Evolutionary conservation across 805 yeast genomes (phyloP).

Genomic region (Cyberlindnera mycetangii): DNA sequence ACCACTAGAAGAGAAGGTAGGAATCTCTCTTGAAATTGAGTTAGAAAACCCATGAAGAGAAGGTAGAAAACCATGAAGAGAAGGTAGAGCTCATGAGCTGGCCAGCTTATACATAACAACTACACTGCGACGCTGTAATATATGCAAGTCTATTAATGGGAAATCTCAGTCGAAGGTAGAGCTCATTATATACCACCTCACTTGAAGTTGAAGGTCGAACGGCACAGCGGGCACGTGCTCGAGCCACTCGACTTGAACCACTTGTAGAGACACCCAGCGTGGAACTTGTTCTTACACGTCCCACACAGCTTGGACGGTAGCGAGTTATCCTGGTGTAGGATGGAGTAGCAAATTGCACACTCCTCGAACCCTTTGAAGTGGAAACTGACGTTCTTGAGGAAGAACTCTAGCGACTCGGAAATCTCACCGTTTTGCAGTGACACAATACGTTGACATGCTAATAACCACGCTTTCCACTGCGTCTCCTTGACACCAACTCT

Average conservation of each 20-base stretch:
- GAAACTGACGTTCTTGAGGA: slow-evolving; percentile 63
- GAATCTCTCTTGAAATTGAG: too few relatives aligned
- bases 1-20: too few relatives aligned
- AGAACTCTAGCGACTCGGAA: slow-evolving; percentile 39
- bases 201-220: slow-evolving; percentile 56
- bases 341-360: slow-evolving; percentile 95
- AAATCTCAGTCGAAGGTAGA: background rate
- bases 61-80: too few relatives aligned
- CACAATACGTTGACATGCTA: slow-evolving; percentile 84
- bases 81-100: too few relatives aligned
- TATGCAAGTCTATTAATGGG: background rate
- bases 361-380: slow-evolving; percentile 95
- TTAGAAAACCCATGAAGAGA: too few relatives aligned
- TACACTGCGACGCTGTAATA: background rate
- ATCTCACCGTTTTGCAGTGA: slow-evolving; percentile 69
- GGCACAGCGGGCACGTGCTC: slow-evolving; percentile 93
- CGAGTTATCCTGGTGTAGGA: slow-evolving; percentile 81
- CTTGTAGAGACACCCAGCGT: slow-evolving; percentile 90
- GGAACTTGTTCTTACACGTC: slow-evolving; percentile 92
- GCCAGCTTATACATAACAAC: too few relatives aligned
- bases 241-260: slow-evolving; percentile 96
- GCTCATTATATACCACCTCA: slow-evolving; percentile 1
- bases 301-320: slow-evolving; percentile 85
- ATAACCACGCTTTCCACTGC: slow-evolving; percentile 93
- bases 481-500: slow-evolving; percentile 87